These are phyloP conservation scores for Populus tomentosa DNA, from an alignment of 441 rosid genomes.

Conservation along the genomic window DNA sequence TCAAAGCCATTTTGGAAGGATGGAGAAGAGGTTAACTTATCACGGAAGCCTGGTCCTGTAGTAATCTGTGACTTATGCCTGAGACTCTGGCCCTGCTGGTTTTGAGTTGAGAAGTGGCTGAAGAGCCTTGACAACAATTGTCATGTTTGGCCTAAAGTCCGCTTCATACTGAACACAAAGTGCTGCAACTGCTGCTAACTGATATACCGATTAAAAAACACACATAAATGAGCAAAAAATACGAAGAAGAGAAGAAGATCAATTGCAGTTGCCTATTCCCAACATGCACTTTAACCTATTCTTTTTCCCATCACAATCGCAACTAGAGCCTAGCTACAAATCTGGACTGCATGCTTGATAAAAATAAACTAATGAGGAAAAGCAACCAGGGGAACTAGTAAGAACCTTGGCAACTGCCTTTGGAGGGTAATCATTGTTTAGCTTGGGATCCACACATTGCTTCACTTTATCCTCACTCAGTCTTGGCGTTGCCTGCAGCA, in stretches of 20 bases:
- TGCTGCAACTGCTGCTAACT: slow-evolving; percentile 98
- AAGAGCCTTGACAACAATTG: slow-evolving; percentile 87
- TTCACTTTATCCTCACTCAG: slow-evolving; percentile 95
- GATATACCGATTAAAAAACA: slow-evolving; percentile 9
- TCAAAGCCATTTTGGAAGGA: neutral
- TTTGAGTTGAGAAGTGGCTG: slow-evolving; percentile 90
- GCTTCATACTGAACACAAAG: slow-evolving; percentile 96
- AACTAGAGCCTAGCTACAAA: neutral
- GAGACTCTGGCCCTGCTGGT: slow-evolving; percentile 69
- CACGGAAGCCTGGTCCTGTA: neutral
- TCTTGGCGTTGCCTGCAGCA: slow-evolving; percentile 82
- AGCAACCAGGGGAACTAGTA: neutral
- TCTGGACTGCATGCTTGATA: neutral
- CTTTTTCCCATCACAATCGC: neutral
- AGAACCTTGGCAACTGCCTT: slow-evolving; percentile 92
- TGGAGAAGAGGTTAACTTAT: neutral
- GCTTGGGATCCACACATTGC: slow-evolving; percentile 93
- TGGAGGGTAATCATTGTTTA: slow-evolving; percentile 80
- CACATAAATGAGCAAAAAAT: neutral
- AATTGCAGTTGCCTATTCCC: neutral
- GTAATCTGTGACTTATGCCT: slow-evolving; percentile 21
- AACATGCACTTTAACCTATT: too few species aligned
- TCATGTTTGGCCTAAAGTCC: slow-evolving; percentile 95
- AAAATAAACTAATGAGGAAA: neutral
- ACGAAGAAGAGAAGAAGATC: neutral